Percentiles rank a stretch among this genome's conserved stretches.
Evolutionary conservation across 208 protist genomes (phyloP).

Genomic region (Crithidia thermophila): DNA sequence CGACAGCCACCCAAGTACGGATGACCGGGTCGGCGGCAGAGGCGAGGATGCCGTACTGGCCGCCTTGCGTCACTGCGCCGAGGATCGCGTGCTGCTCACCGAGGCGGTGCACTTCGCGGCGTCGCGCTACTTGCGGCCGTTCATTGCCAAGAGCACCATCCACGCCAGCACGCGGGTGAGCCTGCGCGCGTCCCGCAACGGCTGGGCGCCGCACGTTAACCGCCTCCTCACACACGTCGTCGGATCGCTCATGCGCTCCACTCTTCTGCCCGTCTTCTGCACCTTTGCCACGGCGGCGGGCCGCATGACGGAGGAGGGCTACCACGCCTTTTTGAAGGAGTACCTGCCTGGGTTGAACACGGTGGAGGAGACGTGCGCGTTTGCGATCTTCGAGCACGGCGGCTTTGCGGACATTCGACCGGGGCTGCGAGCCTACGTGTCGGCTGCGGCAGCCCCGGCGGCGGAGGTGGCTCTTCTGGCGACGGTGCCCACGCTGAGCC

Average conservation of each 20-base stretch:
- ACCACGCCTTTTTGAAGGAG: conserved; percentile 54
- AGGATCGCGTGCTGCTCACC: conserved; percentile 61
- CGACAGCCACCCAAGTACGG: conserved; percentile 24
- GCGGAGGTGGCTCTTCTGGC: conserved; percentile 1
- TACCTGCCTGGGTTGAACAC: conserved; percentile 52
- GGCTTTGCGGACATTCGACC: conserved; percentile 59
- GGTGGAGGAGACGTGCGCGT: conserved; percentile 52
- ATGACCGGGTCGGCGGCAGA: conserved; percentile 19
- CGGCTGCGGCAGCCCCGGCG: background rate
- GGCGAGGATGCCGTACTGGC: conserved; percentile 8
- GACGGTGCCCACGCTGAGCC: conserved; percentile 31
- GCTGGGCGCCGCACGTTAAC: conserved; percentile 69
- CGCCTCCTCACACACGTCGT: conserved; percentile 72
- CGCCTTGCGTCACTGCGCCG: conserved; percentile 68
- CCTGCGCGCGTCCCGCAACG: conserved; percentile 55
- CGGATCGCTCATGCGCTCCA: conserved; percentile 34
- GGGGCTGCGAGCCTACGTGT: conserved; percentile 22
- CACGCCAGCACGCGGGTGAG: conserved; percentile 50
- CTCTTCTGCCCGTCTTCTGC: conserved; percentile 73
- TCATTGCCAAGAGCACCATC: conserved; percentile 60
- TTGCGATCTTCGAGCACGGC: conserved; percentile 64
- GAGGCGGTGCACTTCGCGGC: conserved; percentile 75
- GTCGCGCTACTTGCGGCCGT: conserved; percentile 55
- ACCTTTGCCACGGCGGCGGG: conserved; percentile 46
- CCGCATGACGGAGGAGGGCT: conserved; percentile 55